Evolutionary conservation across 306 rosid species (phyloP).

Genomic region (Cucumis melo): DNA sequence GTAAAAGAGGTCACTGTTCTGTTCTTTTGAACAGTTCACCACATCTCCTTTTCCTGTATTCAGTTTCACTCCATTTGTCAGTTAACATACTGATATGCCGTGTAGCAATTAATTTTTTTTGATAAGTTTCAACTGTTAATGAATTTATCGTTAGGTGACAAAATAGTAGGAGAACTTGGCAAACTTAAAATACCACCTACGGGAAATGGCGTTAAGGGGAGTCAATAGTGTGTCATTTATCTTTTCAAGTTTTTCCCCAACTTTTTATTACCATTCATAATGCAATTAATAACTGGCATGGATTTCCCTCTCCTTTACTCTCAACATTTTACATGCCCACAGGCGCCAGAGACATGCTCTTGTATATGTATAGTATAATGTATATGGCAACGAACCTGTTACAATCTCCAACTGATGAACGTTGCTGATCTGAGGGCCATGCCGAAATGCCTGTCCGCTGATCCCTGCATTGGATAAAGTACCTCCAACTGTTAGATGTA

Average conservation of each 20-base stretch:
- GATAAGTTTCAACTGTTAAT: background rate
- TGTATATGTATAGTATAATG: background rate
- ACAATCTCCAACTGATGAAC: conserved; percentile 87
- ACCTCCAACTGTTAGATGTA: conserved; percentile 89
- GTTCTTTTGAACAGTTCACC: conserved; percentile 55
- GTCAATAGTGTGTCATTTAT: background rate
- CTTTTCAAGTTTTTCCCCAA: background rate
- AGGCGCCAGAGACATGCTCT: background rate
- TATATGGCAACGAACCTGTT: conserved; percentile 44
- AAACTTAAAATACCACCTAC: background rate
- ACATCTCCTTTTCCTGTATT: conserved; percentile 82
- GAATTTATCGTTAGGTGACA: conserved; percentile 8
- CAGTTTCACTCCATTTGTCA: conserved; percentile 9
- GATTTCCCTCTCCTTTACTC: background rate
- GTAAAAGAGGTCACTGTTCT: conserved; percentile 70
- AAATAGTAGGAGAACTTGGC: background rate
- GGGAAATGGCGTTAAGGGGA: background rate
- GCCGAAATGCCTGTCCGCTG: conserved; percentile 88
- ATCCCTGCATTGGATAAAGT: conserved; percentile 93
- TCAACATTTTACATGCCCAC: background rate
- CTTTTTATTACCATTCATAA: background rate
- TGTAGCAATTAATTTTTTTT: background rate
- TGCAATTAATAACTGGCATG: background rate
- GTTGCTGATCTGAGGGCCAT: conserved; percentile 97
- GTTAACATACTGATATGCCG: conserved; percentile 3